Evolutionary conservation across 2,329 filamentous ascomycete genomes (phyloP).

Genomic region (Rutstroemia sp.): DNA sequence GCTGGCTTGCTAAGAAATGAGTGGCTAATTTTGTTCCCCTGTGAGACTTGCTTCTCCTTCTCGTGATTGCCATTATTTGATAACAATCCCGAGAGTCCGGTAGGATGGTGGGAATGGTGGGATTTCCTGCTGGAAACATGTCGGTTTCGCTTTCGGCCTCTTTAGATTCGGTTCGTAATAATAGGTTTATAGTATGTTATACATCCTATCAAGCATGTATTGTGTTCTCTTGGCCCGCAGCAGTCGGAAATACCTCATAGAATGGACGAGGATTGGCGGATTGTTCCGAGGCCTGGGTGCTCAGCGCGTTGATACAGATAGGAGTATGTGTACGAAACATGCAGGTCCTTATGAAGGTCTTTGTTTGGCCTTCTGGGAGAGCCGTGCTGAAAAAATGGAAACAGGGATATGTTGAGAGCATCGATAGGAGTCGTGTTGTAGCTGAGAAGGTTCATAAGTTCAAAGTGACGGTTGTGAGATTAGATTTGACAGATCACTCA

Average conservation of each 20-base stretch:
- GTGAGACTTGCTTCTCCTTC: not conserved
- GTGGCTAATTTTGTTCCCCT: not conserved
- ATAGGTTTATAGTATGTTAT: not conserved
- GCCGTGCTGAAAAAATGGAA: not conserved
- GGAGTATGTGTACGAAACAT: not conserved
- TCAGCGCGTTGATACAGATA: not conserved
- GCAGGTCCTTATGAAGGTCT: not conserved
- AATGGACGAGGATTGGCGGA: not conserved
- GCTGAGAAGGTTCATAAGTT: too few relatives aligned
- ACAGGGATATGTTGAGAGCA: too few relatives aligned
- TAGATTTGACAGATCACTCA: too few relatives aligned
- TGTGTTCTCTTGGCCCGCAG: not conserved
- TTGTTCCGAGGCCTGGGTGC: not conserved
- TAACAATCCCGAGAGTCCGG: not conserved
- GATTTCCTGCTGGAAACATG: not conserved
- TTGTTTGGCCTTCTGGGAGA: not conserved
- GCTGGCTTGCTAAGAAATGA: conserved; percentile 2
- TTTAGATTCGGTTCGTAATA: not conserved
- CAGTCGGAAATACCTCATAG: not conserved
- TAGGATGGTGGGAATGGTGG: not conserved
- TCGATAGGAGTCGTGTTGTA: too few relatives aligned
- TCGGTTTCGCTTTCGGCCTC: not conserved
- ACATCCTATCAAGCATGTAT: not conserved
- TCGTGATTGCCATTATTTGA: not conserved
- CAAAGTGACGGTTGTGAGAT: too few relatives aligned